Evolutionary conservation across 192 early-diverging fungal species (phyloP).

Genomic region (Podila verticillata): DNA sequence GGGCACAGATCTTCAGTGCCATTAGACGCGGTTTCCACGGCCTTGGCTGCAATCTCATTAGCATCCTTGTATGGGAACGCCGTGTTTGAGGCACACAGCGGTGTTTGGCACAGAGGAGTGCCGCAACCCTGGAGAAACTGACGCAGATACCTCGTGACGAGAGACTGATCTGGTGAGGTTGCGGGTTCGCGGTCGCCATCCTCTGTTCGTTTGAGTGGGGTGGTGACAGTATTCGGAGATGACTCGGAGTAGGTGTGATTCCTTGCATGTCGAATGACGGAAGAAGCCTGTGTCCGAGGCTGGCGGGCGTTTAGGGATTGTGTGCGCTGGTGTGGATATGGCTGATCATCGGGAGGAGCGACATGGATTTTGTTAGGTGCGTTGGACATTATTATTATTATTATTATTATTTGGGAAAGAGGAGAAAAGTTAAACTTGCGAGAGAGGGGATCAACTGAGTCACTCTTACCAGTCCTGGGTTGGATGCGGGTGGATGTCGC

Average conservation of each 20-base stretch:
- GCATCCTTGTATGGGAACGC: constrained; percentile 26
- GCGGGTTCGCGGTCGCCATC: neutral
- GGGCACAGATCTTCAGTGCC: constrained; percentile 27
- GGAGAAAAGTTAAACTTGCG: neutral
- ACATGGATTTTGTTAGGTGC: too few relatives aligned
- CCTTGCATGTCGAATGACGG: constrained; percentile 31
- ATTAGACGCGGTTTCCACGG: constrained; percentile 19
- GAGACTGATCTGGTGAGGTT: constrained; percentile 13
- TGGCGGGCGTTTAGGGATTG: constrained; percentile 18
- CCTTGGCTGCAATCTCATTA: constrained; percentile 32
- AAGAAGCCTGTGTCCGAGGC: constrained; percentile 20
- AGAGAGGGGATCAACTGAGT: neutral
- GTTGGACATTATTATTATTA: too few relatives aligned
- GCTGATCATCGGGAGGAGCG: constrained; percentile 3
- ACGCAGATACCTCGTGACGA: constrained; percentile 38
- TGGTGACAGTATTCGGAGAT: neutral
- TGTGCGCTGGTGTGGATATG: constrained; percentile 33
- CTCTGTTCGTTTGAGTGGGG: neutral
- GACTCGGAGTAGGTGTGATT: constrained; percentile 30
- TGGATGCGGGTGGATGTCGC: constrained; percentile 9
- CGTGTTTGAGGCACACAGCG: constrained; percentile 33
- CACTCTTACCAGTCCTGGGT: constrained; percentile 21
- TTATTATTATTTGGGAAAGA: neutral
- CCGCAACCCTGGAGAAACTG: constrained; percentile 48
- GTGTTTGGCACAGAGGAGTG: constrained; percentile 10